These are phyloP conservation scores for Penicillium janthinellum DNA, from an alignment of 2,329 filamentous ascomycete genomes.

Conservation along the genomic window DNA sequence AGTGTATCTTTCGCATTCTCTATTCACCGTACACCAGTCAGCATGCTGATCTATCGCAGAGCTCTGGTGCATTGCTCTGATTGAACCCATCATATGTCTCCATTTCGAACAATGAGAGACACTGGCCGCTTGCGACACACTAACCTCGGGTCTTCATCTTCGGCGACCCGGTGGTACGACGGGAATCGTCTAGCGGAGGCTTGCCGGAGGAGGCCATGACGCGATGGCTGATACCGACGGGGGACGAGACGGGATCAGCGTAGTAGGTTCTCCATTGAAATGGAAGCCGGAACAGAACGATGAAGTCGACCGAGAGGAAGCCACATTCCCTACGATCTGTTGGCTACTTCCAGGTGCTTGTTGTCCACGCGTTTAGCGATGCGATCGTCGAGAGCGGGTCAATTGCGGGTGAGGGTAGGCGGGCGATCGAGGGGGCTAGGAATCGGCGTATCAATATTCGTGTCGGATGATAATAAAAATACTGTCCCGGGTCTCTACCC, in stretches of 20 bases:
- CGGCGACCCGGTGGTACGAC: constrained; percentile 49
- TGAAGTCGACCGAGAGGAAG: constrained; percentile 31
- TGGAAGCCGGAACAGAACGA: constrained; percentile 31
- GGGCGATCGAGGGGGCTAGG: constrained; percentile 9
- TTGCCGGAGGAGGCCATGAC: constrained; percentile 49
- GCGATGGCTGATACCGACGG: constrained; percentile 33
- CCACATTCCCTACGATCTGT: constrained; percentile 40
- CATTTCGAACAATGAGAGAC: not conserved
- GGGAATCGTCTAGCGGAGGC: constrained; percentile 48
- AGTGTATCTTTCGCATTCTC: constrained; percentile 83
- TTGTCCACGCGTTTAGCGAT: constrained; percentile 14
- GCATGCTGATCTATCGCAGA: constrained; percentile 7
- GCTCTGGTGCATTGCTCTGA: constrained; percentile 1
- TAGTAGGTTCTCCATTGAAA: constrained; percentile 45
- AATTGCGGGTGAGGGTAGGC: constrained; percentile 18
- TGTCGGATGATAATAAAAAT: constrained; percentile 15
- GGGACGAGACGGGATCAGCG: constrained; percentile 37
- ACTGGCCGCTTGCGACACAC: constrained; percentile 22
- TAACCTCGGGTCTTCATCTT: constrained; percentile 53
- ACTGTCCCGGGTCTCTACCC: constrained; percentile 17
- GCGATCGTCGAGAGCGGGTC: constrained; percentile 20
- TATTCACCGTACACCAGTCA: constrained; percentile 34
- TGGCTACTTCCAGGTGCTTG: constrained; percentile 14
- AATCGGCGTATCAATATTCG: constrained; percentile 12
- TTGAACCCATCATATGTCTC: constrained; percentile 11